These are phyloP conservation scores for Aspergillus tubingensis DNA, from an alignment of 2,329 filamentous ascomycete species.

Conservation along the genomic window DNA sequence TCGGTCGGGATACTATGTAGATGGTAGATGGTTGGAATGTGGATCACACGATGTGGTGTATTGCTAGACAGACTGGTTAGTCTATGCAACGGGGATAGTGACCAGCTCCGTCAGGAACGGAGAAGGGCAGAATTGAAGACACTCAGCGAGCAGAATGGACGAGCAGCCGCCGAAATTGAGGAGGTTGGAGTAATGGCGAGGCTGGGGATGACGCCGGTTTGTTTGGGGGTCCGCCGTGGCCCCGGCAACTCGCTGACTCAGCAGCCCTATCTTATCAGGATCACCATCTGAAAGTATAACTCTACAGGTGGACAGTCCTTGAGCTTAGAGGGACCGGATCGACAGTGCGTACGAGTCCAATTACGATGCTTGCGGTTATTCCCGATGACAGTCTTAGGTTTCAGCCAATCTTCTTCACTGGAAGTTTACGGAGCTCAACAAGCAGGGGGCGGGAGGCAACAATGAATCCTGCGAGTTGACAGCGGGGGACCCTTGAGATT, in stretches of 20 bases:
- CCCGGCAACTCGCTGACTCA: constrained; percentile 35
- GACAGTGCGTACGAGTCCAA: background rate
- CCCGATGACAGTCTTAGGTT: background rate
- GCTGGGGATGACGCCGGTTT: constrained; percentile 37
- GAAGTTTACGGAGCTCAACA: background rate
- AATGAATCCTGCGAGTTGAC: background rate
- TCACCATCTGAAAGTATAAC: background rate
- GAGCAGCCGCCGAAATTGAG: constrained; percentile 31
- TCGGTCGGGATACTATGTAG: background rate
- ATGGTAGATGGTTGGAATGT: constrained; percentile 7
- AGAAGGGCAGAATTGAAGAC: background rate
- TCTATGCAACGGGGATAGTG: background rate
- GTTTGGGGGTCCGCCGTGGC: constrained; percentile 27
- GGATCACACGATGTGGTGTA: background rate
- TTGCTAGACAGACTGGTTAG: background rate
- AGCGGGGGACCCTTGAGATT: background rate
- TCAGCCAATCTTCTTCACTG: background rate
- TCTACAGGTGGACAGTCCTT: too few species aligned
- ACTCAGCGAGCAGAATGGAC: constrained; percentile 9
- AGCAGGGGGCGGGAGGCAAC: background rate
- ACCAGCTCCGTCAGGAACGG: background rate
- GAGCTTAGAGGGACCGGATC: background rate
- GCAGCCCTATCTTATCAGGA: constrained; percentile 17
- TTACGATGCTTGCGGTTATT: background rate
- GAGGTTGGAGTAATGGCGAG: constrained; percentile 40